Percentiles rank a stretch among this genome's conserved stretches.
Evolutionary conservation across 768 basidiomycete genomes (phyloP).

Genomic region (Trametes cinnabarina): DNA sequence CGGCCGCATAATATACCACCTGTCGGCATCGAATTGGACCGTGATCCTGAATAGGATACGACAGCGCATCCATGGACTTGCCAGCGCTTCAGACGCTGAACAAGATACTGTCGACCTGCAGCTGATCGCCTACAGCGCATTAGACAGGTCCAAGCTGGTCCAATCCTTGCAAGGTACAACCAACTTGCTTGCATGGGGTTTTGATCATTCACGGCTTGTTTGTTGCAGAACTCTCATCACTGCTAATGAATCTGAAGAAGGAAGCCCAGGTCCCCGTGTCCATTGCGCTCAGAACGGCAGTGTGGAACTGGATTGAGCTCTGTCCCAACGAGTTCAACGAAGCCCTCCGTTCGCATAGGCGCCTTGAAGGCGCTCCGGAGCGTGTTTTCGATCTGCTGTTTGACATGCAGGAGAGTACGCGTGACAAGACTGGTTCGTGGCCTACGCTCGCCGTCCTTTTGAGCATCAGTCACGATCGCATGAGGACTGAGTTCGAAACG

Average conservation of each 20-base stretch:
- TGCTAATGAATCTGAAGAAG: conserved; percentile 78
- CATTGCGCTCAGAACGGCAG: conserved; percentile 65
- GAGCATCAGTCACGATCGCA: conserved; percentile 71
- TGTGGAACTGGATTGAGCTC: conserved; percentile 89
- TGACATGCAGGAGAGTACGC: conserved; percentile 39
- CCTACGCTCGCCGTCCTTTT: conserved; percentile 76
- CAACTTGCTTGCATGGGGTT: not conserved
- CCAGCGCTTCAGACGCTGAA: conserved; percentile 47
- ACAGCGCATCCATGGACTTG: conserved; percentile 65
- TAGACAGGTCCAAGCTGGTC: conserved; percentile 67
- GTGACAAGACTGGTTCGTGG: conserved; percentile 58
- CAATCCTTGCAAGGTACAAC: conserved; percentile 66
- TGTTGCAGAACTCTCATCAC: conserved; percentile 68
- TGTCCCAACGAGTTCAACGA: conserved; percentile 80
- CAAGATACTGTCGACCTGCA: conserved; percentile 75
- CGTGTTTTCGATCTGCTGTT: conserved; percentile 82
- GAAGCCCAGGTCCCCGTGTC: conserved; percentile 74
- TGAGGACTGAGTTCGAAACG: conserved; percentile 55
- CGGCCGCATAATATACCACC: conserved; percentile 77
- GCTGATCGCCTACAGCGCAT: conserved; percentile 72
- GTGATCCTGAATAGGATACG: conserved; percentile 72
- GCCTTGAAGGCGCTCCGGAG: conserved; percentile 79
- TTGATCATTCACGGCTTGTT: not conserved
- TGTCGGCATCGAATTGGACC: conserved; percentile 87
- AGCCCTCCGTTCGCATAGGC: conserved; percentile 56